Percentiles rank a stretch among this genome's conserved stretches.
These are phyloP conservation scores for Theobroma grandiflorum DNA, from an alignment of 441 rosid species.

Conservation along the genomic window DNA sequence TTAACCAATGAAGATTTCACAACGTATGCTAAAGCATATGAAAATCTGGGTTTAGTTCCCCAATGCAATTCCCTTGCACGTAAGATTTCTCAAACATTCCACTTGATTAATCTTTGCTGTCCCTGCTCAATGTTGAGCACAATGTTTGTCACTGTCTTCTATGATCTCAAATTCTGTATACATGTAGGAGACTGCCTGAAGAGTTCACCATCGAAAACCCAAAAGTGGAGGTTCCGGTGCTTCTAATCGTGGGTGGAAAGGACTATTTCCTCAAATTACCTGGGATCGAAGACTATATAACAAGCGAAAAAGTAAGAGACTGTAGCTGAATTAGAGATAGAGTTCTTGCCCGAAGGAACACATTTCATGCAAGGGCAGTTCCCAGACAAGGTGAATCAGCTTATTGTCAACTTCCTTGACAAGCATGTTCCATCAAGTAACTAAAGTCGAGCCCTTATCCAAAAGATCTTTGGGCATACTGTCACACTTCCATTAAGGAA, in stretches of 20 bases:
- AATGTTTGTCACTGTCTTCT: background rate
- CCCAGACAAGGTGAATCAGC: slow-evolving; percentile 57
- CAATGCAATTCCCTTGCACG: slow-evolving; percentile 63
- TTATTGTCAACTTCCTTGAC: slow-evolving; percentile 49
- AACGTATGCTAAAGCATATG: slow-evolving; percentile 48
- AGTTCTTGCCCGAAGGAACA: slow-evolving; percentile 49
- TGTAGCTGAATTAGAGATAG: slow-evolving; percentile 50
- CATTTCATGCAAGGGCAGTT: slow-evolving; percentile 66
- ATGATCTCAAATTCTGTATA: background rate
- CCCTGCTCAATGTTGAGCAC: background rate
- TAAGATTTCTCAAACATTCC: slow-evolving; percentile 11
- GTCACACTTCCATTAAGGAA: too few relatives aligned
- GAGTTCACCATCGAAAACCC: slow-evolving; percentile 31
- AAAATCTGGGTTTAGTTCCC: slow-evolving; percentile 54
- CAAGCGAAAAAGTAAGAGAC: slow-evolving; percentile 43
- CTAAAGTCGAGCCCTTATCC: background rate
- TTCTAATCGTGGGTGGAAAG: slow-evolving; percentile 55
- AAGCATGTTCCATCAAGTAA: slow-evolving; percentile 21
- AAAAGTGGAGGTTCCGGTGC: slow-evolving; percentile 42
- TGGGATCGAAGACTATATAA: slow-evolving; percentile 51
- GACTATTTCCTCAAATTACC: slow-evolving; percentile 53
- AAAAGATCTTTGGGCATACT: background rate
- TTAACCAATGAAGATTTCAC: slow-evolving; percentile 55
- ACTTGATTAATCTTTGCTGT: background rate
- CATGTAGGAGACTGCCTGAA: slow-evolving; percentile 38